These are phyloP conservation scores for Spathaspora hagerdaliae DNA, from an alignment of 805 yeast genomes.

Conservation along the genomic window DNA sequence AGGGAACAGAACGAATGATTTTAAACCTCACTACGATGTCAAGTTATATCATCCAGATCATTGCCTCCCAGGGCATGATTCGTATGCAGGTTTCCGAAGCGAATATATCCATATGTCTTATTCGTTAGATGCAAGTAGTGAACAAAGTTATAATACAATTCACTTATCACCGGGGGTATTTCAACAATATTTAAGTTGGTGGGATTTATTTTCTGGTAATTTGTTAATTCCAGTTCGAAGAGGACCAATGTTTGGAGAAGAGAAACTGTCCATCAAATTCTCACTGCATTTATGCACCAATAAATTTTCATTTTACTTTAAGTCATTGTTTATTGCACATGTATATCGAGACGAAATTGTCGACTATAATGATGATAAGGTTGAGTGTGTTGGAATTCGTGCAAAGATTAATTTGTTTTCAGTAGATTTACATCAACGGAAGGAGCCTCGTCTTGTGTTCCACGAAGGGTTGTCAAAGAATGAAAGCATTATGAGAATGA, in stretches of 20 bases:
- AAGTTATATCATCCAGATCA: conserved; percentile 55
- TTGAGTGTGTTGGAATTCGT: conserved; percentile 65
- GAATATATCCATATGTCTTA: conserved; percentile 39
- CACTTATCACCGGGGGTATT: conserved; percentile 73
- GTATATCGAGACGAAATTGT: conserved; percentile 46
- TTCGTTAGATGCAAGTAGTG: conserved; percentile 32
- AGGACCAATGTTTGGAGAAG: conserved; percentile 66
- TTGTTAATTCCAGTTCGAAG: conserved; percentile 73
- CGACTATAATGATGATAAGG: conserved; percentile 37
- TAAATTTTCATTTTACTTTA: conserved; percentile 69
- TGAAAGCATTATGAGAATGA: conserved; percentile 50
- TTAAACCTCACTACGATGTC: conserved; percentile 60
- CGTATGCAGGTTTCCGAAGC: conserved; percentile 38
- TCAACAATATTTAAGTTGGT: conserved; percentile 75
- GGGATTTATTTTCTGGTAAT: conserved; percentile 78
- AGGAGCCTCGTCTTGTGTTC: conserved; percentile 29
- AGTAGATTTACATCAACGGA: conserved; percentile 40
- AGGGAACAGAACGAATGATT: conserved; percentile 36
- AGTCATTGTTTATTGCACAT: conserved; percentile 74
- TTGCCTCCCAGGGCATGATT: conserved; percentile 32
- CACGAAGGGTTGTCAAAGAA: conserved; percentile 45
- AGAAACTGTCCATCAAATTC: conserved; percentile 58
- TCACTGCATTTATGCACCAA: conserved; percentile 72
- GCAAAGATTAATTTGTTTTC: conserved; percentile 35
- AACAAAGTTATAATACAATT: conserved; percentile 56